Evolutionary conservation across 805 yeast species (phyloP), one percentile per base, ranked within the genome.

Genomic region (Metahyphopichia silvanorum): DNA sequence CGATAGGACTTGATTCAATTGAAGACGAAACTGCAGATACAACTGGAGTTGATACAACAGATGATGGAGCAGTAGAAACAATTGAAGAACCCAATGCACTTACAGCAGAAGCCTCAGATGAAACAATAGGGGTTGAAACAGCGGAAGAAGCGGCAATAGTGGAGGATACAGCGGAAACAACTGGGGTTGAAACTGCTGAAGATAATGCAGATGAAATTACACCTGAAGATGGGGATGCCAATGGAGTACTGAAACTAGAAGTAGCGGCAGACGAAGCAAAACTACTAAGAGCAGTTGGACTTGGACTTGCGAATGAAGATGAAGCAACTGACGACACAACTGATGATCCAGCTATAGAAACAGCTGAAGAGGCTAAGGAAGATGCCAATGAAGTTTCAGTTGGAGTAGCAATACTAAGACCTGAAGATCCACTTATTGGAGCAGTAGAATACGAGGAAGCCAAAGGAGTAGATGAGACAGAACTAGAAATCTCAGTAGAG

Each of bases 1-100:
- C 30, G 14, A 21, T 21, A 17, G 35, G 21, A 25, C n/a, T n/a
- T n/a, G n/a, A n/a, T n/a, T n/a, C n/a, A n/a, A n/a, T n/a, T n/a
- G 46, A 14, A 21, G 38, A 12, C n/a, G 38, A 26, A 15, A 18
- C 26, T 13, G 32, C 16, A 4, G 32, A 21, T 12, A 38, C 20
- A 10, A 30, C 18, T 21, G 31, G 16, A 26, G 29, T 15, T 30
- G 35, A 16, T n/a, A 32, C n/a, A 25, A 17, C 35, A 19, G 27
- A 25, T n/a, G 29, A 15, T 18, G 4, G 29, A 16, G 32, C 6
- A 8, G 22, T 22, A 21, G 31, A 20, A 14, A 19, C 24, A 23
- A 23, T 20, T 8, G 22, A 9, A 20, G 11, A 9, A 20, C 22
- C 11, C 22, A 20, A 20, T 20, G 11, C 22, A 9, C 8, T 8